These are phyloP conservation scores for Sherardia arvensis DNA, from an alignment of 257 asterid genomes.

Conservation along the genomic window DNA sequence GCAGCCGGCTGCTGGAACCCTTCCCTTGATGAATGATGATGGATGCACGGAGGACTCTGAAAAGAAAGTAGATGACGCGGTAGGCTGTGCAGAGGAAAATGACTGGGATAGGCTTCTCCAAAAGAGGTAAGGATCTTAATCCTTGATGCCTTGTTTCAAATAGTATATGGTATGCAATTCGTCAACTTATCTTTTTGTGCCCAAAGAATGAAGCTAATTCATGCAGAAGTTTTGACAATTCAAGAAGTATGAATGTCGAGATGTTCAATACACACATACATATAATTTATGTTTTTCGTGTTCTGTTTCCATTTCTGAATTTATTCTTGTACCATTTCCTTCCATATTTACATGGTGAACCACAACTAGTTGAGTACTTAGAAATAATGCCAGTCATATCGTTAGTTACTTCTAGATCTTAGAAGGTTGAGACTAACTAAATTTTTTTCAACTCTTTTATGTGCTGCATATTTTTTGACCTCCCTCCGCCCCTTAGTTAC, in stretches of 20 bases:
- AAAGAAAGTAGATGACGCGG: conserved; percentile 48
- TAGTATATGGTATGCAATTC: neutral
- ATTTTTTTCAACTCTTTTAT: neutral
- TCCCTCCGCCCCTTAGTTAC: neutral
- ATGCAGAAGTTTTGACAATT: neutral
- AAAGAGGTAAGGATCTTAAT: conserved; percentile 48
- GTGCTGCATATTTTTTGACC: neutral
- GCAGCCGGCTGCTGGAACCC: conserved; percentile 40
- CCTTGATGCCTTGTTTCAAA: neutral
- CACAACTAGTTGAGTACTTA: neutral
- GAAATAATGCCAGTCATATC: too few species aligned
- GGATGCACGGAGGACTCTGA: conserved; percentile 38
- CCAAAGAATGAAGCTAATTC: neutral
- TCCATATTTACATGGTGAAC: neutral
- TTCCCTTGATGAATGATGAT: conserved; percentile 34
- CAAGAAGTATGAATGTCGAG: neutral
- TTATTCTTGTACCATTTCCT: neutral
- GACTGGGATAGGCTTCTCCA: conserved; percentile 99
- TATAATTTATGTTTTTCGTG: neutral
- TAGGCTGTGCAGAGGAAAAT: conserved; percentile 50
- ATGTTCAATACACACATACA: too few species aligned
- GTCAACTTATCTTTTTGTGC: neutral
- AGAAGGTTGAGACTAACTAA: neutral
- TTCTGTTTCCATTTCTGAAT: neutral
- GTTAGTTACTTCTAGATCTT: neutral